Percentiles rank a stretch among this genome's conserved stretches.
Conservation (phyloP, 768 basidiomycete species). For the Leccinum truebloodii region DNA sequence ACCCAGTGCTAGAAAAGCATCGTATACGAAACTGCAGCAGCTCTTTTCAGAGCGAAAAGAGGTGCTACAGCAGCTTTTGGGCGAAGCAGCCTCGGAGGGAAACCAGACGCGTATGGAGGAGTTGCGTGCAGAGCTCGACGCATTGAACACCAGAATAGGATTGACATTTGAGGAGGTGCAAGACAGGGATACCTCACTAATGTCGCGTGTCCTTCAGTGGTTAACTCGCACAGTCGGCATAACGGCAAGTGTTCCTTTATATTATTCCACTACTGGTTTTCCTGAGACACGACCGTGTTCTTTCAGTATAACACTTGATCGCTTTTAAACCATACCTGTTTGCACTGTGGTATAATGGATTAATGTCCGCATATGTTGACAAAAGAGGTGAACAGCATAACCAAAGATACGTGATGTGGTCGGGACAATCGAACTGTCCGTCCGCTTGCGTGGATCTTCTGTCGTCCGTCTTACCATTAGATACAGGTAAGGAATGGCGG, state of each 20-base stretch:
- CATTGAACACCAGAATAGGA: slow-evolving; percentile 1
- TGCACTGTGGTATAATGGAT: background rate
- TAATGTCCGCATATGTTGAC: background rate
- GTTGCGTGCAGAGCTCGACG: slow-evolving; percentile 4
- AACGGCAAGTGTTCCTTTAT: background rate
- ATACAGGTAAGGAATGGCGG: background rate
- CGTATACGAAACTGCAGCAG: slow-evolving; percentile 1
- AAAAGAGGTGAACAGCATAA: background rate
- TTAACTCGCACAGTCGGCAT: background rate
- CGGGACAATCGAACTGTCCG: background rate
- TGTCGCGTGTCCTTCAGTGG: slow-evolving; percentile 6
- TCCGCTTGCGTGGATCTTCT: background rate
- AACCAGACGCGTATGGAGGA: background rate
- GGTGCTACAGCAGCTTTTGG: slow-evolving; percentile 1
- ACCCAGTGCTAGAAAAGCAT: background rate
- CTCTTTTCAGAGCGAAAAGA: slow-evolving; percentile 5
- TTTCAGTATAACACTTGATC: background rate
- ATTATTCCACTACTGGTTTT: background rate
- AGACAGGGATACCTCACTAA: background rate
- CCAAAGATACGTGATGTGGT: background rate
- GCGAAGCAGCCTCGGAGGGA: background rate
- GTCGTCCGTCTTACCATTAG: background rate
- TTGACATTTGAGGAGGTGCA: slow-evolving; percentile 1
- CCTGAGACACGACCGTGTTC: background rate
- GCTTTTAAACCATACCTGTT: background rate